phyloP scores from a whole-genome alignment of 2,329 filamentous ascomycete genomes.

The Sporothrix variecibatus region DNA sequence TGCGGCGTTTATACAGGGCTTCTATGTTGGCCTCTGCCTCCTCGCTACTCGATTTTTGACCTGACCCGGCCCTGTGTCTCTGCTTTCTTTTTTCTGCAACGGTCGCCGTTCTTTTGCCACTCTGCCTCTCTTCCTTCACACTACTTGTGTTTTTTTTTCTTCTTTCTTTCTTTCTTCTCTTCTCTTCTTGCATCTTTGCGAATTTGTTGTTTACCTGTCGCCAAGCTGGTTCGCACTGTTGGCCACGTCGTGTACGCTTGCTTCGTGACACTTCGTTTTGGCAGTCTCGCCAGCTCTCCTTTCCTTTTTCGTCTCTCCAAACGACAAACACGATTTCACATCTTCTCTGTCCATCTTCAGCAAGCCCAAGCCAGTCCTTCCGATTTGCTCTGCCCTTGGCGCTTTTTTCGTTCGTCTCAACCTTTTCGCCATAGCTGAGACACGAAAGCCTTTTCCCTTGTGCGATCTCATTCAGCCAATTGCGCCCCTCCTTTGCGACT shows the following conservation, averaged over 20 bases:
- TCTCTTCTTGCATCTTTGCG: background rate
- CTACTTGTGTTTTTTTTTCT: background rate
- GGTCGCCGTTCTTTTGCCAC: background rate
- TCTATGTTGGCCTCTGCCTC: background rate
- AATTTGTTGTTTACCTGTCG: background rate
- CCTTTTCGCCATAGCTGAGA: background rate
- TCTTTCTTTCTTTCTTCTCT: background rate
- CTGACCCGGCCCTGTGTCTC: background rate
- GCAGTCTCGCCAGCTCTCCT: background rate
- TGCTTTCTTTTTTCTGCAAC: background rate
- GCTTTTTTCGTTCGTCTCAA: background rate
- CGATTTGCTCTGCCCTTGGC: background rate
- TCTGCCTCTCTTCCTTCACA: background rate
- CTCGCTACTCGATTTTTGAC: background rate
- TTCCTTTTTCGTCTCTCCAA: background rate
- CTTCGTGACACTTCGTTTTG: background rate
- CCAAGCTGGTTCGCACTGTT: background rate
- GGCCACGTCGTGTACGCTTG: background rate
- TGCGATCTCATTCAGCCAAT: conserved; percentile 7
- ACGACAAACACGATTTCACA: background rate
- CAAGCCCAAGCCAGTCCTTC: background rate
- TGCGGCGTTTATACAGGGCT: background rate
- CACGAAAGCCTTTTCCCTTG: conserved; percentile 15
- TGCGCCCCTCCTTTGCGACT: conserved; percentile 24
- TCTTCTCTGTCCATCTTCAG: background rate